Percentiles rank a stretch among this genome's conserved stretches.
These are phyloP conservation scores for Salix viminalis DNA, from an alignment of 345 rosid genomes.

Conservation along the genomic window DNA sequence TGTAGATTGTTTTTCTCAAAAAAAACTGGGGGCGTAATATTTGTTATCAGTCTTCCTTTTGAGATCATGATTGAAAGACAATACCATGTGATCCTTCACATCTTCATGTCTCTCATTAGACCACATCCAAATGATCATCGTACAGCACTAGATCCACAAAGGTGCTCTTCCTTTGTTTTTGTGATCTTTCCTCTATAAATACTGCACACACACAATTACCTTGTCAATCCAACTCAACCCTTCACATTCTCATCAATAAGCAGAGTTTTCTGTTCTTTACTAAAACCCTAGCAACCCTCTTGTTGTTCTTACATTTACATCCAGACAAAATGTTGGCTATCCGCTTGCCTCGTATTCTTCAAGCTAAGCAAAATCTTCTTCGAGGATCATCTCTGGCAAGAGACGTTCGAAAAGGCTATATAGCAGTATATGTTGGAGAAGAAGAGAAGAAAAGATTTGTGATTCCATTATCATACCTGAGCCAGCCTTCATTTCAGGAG, in stretches of 20 bases:
- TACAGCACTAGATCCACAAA: no score
- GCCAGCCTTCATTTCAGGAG: conserved; percentile 1
- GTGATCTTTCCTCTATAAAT: no score
- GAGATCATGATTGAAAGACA: background rate
- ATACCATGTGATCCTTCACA: background rate
- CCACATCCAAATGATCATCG: background rate
- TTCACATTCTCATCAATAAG: background rate
- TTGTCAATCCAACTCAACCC: no score
- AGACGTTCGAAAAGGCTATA: background rate
- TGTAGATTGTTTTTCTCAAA: background rate
- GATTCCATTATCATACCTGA: conserved; percentile 11
- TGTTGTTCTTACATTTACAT: background rate
- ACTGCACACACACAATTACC: no score
- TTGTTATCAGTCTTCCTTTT: no score
- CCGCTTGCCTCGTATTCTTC: background rate
- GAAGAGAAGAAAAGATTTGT: conserved; percentile 10
- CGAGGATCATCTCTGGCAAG: background rate
- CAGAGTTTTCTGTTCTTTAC: background rate
- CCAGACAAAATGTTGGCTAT: background rate
- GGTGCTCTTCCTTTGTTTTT: no score
- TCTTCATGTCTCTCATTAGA: background rate
- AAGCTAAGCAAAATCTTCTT: background rate
- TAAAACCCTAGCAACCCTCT: background rate
- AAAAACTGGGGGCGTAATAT: no score
- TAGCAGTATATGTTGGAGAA: conserved; percentile 13